Percentiles rank a stretch among this genome's conserved stretches.
Conservation (phyloP, 192 early-diverging fungal genomes). For the Rhizophagus prolifer region DNA sequence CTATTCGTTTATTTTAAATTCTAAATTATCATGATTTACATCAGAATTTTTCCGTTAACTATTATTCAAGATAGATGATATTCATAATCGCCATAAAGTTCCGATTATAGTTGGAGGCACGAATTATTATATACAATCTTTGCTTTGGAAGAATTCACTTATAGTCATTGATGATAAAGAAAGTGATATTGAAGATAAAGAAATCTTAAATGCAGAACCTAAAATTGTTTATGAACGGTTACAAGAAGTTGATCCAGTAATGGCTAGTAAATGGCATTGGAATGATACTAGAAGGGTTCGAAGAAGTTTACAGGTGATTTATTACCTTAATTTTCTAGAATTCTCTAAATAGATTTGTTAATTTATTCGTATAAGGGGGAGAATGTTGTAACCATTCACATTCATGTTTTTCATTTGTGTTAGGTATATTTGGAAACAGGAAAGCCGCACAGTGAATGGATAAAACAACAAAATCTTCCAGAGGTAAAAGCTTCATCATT, state of each 20-base stretch:
- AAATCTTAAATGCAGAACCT: constrained; percentile 41
- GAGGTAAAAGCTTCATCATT: constrained; percentile 43
- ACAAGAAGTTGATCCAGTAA: constrained; percentile 71
- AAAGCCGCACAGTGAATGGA: constrained; percentile 67
- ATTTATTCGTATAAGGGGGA: not conserved
- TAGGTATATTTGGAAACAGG: constrained; percentile 74
- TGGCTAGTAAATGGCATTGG: constrained; percentile 89
- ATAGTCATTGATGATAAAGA: constrained; percentile 33
- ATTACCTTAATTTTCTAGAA: not conserved
- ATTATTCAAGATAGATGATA: constrained; percentile 65
- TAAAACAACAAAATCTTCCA: constrained; percentile 64
- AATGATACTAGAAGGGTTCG: constrained; percentile 86
- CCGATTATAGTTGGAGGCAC: constrained; percentile 96
- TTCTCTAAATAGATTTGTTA: not conserved
- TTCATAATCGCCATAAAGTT: constrained; percentile 65
- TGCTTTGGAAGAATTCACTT: constrained; percentile 78
- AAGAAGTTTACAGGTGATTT: constrained; percentile 75
- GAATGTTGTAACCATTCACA: too few relatives aligned
- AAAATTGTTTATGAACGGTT: constrained; percentile 67
- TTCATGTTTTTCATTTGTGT: too few relatives aligned
- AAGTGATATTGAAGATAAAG: constrained; percentile 27
- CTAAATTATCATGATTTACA: constrained; percentile 1
- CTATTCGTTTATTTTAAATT: not conserved
- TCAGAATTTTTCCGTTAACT: not conserved
- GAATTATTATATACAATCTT: constrained; percentile 93